Conservation (phyloP, 257 asterid species). For the Solanum sitiens region DNA sequence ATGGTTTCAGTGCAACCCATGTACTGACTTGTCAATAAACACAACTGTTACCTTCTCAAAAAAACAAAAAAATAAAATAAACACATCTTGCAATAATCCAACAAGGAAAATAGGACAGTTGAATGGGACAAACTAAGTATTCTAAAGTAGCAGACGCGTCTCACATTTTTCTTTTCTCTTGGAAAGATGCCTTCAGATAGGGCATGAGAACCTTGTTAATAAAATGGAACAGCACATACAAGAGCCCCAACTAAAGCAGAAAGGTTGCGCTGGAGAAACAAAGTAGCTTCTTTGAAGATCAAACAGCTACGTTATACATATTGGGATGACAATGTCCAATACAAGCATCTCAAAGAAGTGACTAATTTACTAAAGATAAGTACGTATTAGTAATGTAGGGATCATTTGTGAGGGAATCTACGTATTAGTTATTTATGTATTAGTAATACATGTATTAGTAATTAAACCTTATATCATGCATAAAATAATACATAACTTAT, state of each 20-base stretch:
- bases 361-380: not conserved
- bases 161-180: not conserved
- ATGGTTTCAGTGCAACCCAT: no score
- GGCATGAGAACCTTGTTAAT: not conserved
- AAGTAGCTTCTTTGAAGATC: not conserved
- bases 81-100: not conserved
- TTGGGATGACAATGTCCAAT: not conserved
- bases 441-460: not conserved
- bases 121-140: not conserved
- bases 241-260: not conserved
- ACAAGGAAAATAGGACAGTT: not conserved
- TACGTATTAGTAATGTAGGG: not conserved
- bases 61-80: not conserved
- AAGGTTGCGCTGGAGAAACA: not conserved
- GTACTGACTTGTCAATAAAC: no score
- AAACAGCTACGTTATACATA: not conserved
- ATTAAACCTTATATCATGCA: not conserved
- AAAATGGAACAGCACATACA: not conserved
- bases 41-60: no score
- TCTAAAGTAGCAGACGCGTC: not conserved
- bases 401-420: not conserved
- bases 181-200: not conserved
- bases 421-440: not conserved
- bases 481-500: not conserved
- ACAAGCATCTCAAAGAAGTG: not conserved